Evolutionary conservation across 2,329 filamentous ascomycete species (phyloP).

Genomic region (Aspergillus vadensis): DNA sequence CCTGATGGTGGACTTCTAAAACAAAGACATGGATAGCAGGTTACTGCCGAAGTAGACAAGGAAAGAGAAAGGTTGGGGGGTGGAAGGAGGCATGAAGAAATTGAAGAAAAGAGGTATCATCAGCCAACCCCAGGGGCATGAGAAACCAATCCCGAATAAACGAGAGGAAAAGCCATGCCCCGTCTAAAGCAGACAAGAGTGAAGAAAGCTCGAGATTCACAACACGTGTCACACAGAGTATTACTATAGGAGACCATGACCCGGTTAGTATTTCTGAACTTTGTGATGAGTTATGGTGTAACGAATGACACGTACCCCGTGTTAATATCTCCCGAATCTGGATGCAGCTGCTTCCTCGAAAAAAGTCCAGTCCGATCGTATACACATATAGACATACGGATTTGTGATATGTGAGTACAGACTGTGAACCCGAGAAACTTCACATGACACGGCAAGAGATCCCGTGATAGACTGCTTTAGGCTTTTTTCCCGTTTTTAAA

Average conservation of each 20-base stretch:
- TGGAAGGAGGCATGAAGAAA: not conserved
- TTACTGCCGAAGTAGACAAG: not conserved
- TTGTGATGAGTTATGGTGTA: not conserved
- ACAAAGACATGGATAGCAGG: conserved; percentile 13
- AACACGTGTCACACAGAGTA: conserved; percentile 11
- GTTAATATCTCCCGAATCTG: not conserved
- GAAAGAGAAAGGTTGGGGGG: not conserved
- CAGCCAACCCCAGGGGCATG: conserved; percentile 33
- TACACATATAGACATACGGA: not conserved
- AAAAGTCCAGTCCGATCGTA: not conserved
- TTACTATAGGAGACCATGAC: not conserved
- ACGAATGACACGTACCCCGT: not conserved
- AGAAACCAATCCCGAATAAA: conserved; percentile 45
- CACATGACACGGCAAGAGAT: conserved; percentile 35
- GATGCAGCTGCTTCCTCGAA: not conserved
- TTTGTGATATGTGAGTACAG: conserved; percentile 6
- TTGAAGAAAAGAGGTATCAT: not conserved
- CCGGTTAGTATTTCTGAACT: not conserved
- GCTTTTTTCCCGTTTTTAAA: conserved; percentile 52
- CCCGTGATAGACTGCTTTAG: conserved; percentile 36
- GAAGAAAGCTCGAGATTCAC: conserved; percentile 19
- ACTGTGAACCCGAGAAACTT: conserved; percentile 14
- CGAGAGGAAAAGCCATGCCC: conserved; percentile 50
- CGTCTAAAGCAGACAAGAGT: conserved; percentile 38
- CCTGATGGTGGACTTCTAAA: conserved; percentile 10